Evolutionary conservation across 2,329 filamentous ascomycete species (phyloP).

Genomic region (Sporothrix protearum): DNA sequence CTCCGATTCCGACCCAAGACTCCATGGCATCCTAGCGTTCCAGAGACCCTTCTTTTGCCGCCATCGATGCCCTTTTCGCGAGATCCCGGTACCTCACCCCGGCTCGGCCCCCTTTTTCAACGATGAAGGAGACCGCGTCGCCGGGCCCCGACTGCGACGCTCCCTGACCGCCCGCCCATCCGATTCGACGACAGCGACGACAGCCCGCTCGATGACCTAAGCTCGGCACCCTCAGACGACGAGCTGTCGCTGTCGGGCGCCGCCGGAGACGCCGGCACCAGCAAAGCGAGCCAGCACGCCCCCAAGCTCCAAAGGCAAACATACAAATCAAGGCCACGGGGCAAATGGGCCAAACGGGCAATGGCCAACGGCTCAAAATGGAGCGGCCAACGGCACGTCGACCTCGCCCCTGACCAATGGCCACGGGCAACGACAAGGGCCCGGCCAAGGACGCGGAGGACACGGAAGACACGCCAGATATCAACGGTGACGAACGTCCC

Average conservation of each 20-base stretch:
- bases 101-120: constrained; percentile 40
- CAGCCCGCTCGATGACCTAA: constrained; percentile 18
- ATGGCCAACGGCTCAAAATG: too few species aligned
- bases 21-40: constrained; percentile 46
- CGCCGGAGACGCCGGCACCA: constrained; percentile 18
- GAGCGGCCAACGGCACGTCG: not conserved
- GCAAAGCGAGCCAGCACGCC: not conserved
- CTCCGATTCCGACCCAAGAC: constrained; percentile 49
- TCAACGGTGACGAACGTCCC: constrained; percentile 44
- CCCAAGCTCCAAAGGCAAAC: not conserved
- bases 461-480: constrained; percentile 29
- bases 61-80: constrained; percentile 57
- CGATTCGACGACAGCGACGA: constrained; percentile 18
- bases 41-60: constrained; percentile 54
- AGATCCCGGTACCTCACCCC: constrained; percentile 50
- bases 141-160: constrained; percentile 43
- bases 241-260: constrained; percentile 20
- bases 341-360: not conserved
- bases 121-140: constrained; percentile 61
- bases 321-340: too few species aligned
- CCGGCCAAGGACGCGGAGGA: constrained; percentile 28
- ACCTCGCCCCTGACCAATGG: constrained; percentile 27
- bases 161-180: constrained; percentile 34
- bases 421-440: constrained; percentile 28
- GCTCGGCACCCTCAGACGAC: constrained; percentile 16